Base-by-base conservation (phyloP, 371 early-diverging fungal species). In the Sporodiniella umbellata region DNA sequence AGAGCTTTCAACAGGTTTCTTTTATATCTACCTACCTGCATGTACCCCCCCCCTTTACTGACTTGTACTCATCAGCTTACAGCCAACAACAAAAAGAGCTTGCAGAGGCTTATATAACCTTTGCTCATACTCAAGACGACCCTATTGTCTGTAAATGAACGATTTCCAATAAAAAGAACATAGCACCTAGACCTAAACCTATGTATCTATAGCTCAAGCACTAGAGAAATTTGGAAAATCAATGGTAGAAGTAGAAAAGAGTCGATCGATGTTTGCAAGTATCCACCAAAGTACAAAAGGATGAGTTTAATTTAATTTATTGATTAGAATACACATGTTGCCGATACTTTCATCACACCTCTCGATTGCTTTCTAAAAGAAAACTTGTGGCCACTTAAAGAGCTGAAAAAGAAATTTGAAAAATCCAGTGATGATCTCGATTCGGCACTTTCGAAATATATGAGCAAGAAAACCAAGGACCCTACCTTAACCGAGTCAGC, bases 371-470 rank as follows among this genome's bases (percentile, higher is more conserved):
- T 87, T 62, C 58, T 82, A 8, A 84, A 75, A 48, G 62, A 74
- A 8, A 83, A 76, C 4, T 46, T 88, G 3, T 22, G 57, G 17
- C 80, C 80, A n/a, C 58, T 84, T 39, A 88, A 82, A 69, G 88
- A 87, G 42, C 48, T 72, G 5, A 80, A 70, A 58, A 86, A 81
- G 48, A 62, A 60, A 30, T 87, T 85, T 49, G 86, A 86, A 37
- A 74, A 72, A 56, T 61, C 80, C 17, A 82, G 84, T 42, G 86
- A 89, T 56, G 81, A 87, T n/a, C 72, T 70, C 5, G 88, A 87
- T 54, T 60, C 67, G 5, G 75, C 75, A 3, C 64, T 86, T 30
- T 65, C 72, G 45, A 74, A 68, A 53, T 84, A 81, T 51, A 79
- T 86, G 83, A 68, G 66, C 48, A 86, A 83, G 51, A 75, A 69